Evolutionary conservation across 176 grass and related monocot species (phyloP), one percentile per base, ranked within the genome.

Genomic region (Panicum miliaceum): DNA sequence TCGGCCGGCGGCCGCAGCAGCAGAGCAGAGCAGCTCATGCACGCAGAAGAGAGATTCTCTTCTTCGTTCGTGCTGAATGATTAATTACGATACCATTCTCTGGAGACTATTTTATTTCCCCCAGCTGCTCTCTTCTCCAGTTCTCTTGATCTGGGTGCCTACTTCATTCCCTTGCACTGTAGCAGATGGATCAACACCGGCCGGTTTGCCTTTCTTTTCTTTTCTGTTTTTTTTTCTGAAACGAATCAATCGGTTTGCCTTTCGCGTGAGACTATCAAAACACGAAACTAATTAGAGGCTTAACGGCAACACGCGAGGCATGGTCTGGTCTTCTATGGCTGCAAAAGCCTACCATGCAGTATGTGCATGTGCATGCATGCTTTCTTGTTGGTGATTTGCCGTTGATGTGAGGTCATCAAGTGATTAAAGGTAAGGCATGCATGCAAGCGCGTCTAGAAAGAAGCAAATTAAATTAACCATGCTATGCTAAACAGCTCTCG

Each of bases 351-450:
- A 57, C 20, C 20, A 20, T 20, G 52, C n/a, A 57, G 53, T 19
- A n/a, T 19, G 29, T 32, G 29, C 29, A 32, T 32, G 29, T 2
- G 29, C 29, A 1, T 6, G 52, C 19, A 81, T n/a, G 26, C 25
- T 46, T 73, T 51, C 8, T 65, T 15, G 52, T 64, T 25, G 15
- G 27, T 84, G 58, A 73, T 73, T 64, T 64, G 43, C 29, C 64
- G 51, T 71, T 77, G 73, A 85, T 70, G 50, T 85, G 40, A 85
- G 74, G 71, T 35, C 69, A 29, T 22, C 48, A 68, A 71, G 64
- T 70, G 83, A 85, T 61, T 68, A 78, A 70, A 68, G 19, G 19
- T 56, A 65, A 11, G 1, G 40, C 76, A 46, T 32, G 57, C 76
- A 46, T 32, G 57, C 52, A 29, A n/a, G 80, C 40, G 7, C 40